These are phyloP conservation scores for Areca catechu DNA, from an alignment of 176 grass and related monocot species.

Conservation along the genomic window DNA sequence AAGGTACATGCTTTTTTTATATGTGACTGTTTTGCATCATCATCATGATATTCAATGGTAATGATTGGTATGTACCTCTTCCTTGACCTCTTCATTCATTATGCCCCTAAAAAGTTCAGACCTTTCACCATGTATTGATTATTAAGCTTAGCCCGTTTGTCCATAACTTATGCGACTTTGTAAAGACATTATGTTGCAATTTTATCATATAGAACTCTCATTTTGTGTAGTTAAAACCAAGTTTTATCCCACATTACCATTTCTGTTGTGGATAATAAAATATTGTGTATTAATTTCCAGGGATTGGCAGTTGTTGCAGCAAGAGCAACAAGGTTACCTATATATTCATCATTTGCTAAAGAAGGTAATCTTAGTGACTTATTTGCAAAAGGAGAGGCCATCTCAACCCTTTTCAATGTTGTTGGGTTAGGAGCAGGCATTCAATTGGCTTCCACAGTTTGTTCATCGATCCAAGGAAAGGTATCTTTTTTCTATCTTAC, in stretches of 20 bases:
- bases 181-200: no score
- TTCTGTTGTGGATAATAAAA: no score
- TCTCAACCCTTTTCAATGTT: conserved; percentile 91
- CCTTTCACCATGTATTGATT: no score
- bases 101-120: no score
- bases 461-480: conserved; percentile 89
- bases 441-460: conserved; percentile 83
- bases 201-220: no score
- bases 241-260: no score
- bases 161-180: no score
- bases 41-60: no score
- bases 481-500: conserved; percentile 19
- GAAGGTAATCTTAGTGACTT: conserved; percentile 97
- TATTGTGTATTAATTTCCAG: conserved; percentile 18
- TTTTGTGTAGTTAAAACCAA: no score
- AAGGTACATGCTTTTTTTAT: conserved; percentile 45
- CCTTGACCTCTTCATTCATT: no score
- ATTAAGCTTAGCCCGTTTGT: no score
- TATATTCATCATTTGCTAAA: conserved; percentile 96
- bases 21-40: not conserved
- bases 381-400: conserved; percentile 96
- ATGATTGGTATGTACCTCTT: no score
- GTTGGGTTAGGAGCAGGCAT: conserved; percentile 77
- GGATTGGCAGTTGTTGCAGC: conserved; percentile 92
- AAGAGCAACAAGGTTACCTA: conserved; percentile 81